Percentiles rank a stretch among this genome's conserved stretches.
These are phyloP conservation scores for Pachysandra terminalis DNA, from an alignment of 164 flowering plant genomes.

Conservation along the genomic window DNA sequence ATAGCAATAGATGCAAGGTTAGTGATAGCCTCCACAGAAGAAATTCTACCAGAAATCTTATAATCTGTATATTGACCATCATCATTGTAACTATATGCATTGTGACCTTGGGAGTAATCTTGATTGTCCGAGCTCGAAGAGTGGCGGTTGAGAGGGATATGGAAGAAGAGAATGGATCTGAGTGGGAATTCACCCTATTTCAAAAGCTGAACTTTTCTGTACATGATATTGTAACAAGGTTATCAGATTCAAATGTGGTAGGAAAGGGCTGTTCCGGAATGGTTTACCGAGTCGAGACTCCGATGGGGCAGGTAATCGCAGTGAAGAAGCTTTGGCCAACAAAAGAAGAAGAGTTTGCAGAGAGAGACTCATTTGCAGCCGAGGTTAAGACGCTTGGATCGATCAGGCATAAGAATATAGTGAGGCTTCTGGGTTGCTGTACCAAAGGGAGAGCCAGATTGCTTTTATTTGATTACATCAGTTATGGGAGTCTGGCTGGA, in stretches of 20 bases:
- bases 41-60: slow-evolving; percentile 23
- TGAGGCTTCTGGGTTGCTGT: slow-evolving; percentile 58
- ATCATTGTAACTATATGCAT: slow-evolving; percentile 13
- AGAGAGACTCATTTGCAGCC: slow-evolving; percentile 51
- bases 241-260: slow-evolving; percentile 44
- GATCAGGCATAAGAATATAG: slow-evolving; percentile 60
- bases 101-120: slow-evolving; percentile 13
- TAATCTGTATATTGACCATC: slow-evolving; percentile 26
- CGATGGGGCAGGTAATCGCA: slow-evolving; percentile 37
- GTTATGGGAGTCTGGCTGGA: slow-evolving; percentile 49
- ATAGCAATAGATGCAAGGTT: slow-evolving; percentile 22
- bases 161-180: slow-evolving; percentile 25
- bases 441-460: slow-evolving; percentile 42
- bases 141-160: slow-evolving; percentile 9
- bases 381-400: slow-evolving; percentile 57
- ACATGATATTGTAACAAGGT: slow-evolving; percentile 32
- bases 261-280: slow-evolving; percentile 61
- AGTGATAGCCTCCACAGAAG: slow-evolving; percentile 5
- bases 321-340: slow-evolving; percentile 61
- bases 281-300: slow-evolving; percentile 59
- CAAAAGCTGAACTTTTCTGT: slow-evolving; percentile 58
- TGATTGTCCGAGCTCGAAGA: slow-evolving; percentile 21
- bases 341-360: slow-evolving; percentile 29
- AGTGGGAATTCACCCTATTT: slow-evolving; percentile 55
- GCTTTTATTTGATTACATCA: slow-evolving; percentile 57